Conservation (phyloP, 345 rosid genomes). For the Bruguiera sexangula region DNA sequence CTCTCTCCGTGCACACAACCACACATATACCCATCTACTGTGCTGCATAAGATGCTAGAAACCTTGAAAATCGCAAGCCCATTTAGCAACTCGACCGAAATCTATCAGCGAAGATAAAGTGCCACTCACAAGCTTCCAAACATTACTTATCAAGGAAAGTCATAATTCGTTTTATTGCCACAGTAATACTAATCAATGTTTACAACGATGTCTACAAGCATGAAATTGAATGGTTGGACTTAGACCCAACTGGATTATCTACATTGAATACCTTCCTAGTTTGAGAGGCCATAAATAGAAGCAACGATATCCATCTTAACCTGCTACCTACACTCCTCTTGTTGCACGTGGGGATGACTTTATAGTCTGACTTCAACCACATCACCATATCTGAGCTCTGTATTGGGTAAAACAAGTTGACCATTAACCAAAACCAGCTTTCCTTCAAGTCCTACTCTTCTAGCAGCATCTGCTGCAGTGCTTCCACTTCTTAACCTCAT, state of each 20-base stretch:
- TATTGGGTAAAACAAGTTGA: slow-evolving; percentile 52
- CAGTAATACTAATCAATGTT: neutral
- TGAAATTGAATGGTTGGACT: slow-evolving; percentile 1
- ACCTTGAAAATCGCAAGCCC: no score
- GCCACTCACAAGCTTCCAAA: no score
- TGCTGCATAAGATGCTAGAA: no score
- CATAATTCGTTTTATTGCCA: no score
- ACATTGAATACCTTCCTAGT: neutral
- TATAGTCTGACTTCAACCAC: slow-evolving; percentile 57
- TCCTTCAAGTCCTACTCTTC: slow-evolving; percentile 59
- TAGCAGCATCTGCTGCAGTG: slow-evolving; percentile 75
- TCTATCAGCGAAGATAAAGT: no score
- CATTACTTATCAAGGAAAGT: no score
- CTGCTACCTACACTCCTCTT: slow-evolving; percentile 1
- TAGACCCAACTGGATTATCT: neutral
- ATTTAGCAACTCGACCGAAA: no score
- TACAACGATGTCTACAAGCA: slow-evolving; percentile 1
- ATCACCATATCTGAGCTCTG: slow-evolving; percentile 70
- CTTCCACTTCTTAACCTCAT: slow-evolving; percentile 62
- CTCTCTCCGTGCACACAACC: no score
- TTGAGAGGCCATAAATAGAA: neutral
- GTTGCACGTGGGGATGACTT: neutral
- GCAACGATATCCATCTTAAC: neutral
- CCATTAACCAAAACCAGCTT: slow-evolving; percentile 59
- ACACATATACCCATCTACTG: no score